Percentiles rank a stretch among this genome's conserved stretches.
These are phyloP conservation scores for Emmonsiellopsis sp. DNA, from an alignment of 2,329 filamentous ascomycete genomes.

Conservation along the genomic window DNA sequence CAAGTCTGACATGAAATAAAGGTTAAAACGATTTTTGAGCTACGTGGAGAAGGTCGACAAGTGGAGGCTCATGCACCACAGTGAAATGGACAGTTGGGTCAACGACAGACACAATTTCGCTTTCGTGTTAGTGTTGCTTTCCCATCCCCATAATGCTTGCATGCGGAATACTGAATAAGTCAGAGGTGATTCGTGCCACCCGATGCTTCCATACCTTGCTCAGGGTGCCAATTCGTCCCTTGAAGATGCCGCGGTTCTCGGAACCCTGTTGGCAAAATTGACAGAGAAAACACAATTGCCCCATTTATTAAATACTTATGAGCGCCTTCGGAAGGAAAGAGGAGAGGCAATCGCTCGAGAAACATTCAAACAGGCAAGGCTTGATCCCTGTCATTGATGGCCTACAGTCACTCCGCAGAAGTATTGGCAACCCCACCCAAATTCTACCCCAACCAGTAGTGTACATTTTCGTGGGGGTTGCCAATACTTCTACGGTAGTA, in stretches of 20 bases:
- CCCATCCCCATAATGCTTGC: neutral
- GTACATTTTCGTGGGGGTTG: no score
- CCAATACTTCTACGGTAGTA: no score
- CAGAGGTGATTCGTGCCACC: conserved; percentile 53
- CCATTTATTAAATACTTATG: conserved; percentile 35
- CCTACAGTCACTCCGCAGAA: no score
- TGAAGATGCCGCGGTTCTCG: conserved; percentile 60
- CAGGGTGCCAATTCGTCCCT: conserved; percentile 60
- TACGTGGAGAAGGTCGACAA: conserved; percentile 55
- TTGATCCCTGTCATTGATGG: neutral
- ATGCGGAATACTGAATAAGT: neutral
- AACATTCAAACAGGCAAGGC: conserved; percentile 44
- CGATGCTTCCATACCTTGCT: conserved; percentile 55
- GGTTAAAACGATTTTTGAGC: conserved; percentile 33
- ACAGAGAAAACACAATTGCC: conserved; percentile 35
- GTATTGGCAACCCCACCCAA: no score
- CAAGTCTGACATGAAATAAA: neutral
- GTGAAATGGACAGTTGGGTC: conserved; percentile 48
- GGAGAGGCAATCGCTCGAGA: conserved; percentile 51
- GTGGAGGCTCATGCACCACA: conserved; percentile 57
- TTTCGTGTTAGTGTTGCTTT: conserved; percentile 23
- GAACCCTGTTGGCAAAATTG: conserved; percentile 47
- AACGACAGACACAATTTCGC: conserved; percentile 44
- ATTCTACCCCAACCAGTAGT: no score
- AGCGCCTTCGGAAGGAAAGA: conserved; percentile 39